A percentile compares a stretch with the other conserved stretches of the same genome.
These are phyloP conservation scores for Leccinum laetum DNA, from an alignment of 1,284 basidiomycete species.

Conservation along the genomic window DNA sequence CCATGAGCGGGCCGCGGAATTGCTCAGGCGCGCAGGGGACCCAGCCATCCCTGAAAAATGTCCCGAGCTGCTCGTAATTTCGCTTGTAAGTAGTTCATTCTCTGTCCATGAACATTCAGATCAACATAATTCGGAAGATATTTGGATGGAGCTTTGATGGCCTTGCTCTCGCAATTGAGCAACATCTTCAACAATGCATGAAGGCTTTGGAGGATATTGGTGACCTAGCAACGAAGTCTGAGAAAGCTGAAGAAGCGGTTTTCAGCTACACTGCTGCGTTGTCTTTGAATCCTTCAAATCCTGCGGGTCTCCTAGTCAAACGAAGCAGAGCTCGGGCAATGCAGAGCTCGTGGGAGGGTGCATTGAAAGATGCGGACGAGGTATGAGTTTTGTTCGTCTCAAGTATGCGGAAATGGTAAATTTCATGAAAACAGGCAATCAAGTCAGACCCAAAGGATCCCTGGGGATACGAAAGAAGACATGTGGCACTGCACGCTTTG, in stretches of 20 bases:
- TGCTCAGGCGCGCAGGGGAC: background rate
- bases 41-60: background rate
- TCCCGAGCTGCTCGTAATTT: background rate
- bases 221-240: background rate
- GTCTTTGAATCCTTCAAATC: background rate
- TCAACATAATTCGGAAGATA: background rate
- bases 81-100: background rate
- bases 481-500: background rate
- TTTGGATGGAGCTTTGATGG: constrained; percentile 7
- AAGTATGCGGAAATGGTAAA: no score
- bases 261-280: constrained; percentile 1
- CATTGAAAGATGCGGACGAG: background rate
- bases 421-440: no score
- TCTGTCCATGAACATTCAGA: accelerated
- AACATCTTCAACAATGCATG: background rate
- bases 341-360: background rate
- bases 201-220: background rate
- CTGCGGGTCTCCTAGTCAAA: constrained; percentile 9
- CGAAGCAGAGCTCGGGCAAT: constrained; percentile 9
- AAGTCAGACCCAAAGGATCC: background rate
- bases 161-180: background rate
- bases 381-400: no score
- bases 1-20: background rate
- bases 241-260: background rate
- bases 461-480: background rate